Conservation (phyloP, 1,284 basidiomycete genomes). For the Leccinum fallax region DNA sequence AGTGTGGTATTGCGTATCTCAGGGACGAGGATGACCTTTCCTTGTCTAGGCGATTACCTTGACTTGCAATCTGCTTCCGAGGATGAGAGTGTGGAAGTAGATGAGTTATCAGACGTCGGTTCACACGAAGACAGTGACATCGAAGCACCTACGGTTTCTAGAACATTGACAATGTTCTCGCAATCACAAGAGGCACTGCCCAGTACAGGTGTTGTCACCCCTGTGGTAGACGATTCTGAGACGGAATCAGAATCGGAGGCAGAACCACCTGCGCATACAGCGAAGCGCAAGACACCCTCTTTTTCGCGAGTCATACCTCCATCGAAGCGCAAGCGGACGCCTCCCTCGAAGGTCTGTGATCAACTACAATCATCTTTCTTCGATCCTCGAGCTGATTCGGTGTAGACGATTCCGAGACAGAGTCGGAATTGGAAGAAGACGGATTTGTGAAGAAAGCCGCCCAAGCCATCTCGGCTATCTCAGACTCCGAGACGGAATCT, state of each 20-base stretch:
- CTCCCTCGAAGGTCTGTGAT: slow-evolving; percentile 18
- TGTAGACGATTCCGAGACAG: slow-evolving; percentile 43
- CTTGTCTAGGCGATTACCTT: slow-evolving; percentile 37
- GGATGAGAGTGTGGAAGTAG: slow-evolving; percentile 41
- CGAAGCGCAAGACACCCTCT: slow-evolving; percentile 31
- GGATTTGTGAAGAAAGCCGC: slow-evolving; percentile 15
- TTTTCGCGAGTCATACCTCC: slow-evolving; percentile 6
- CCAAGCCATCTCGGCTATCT: slow-evolving; percentile 7
- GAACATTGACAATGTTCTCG: slow-evolving; percentile 26
- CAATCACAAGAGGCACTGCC: slow-evolving; percentile 10
- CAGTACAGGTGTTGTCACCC: not conserved
- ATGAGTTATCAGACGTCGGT: slow-evolving; percentile 30
- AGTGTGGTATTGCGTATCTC: not conserved
- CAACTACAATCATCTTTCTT: not conserved
- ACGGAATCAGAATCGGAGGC: slow-evolving; percentile 49
- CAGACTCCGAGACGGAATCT: slow-evolving; percentile 45
- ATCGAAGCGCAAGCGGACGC: slow-evolving; percentile 22
- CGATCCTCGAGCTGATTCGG: not conserved
- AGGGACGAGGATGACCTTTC: not conserved
- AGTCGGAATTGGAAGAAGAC: slow-evolving; percentile 45
- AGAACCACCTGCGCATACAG: slow-evolving; percentile 10
- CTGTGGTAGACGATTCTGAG: slow-evolving; percentile 36
- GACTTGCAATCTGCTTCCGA: slow-evolving; percentile 52
- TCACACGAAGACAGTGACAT: slow-evolving; percentile 16
- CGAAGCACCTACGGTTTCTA: slow-evolving; percentile 31